Conservation (phyloP, 2,329 filamentous ascomycete genomes). For the Epicoccum sorghinum region DNA sequence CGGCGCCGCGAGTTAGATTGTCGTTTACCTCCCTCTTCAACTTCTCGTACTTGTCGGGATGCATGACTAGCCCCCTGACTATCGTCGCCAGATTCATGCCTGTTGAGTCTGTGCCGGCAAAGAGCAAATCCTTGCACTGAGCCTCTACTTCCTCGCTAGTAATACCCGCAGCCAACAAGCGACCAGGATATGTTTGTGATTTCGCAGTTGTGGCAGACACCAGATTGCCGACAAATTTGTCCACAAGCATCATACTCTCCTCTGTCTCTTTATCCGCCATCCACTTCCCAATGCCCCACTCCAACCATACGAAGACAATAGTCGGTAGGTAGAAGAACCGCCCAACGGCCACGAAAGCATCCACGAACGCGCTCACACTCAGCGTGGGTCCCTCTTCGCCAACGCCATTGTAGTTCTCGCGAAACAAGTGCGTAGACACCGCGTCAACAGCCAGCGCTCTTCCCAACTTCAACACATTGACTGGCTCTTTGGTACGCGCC, state of each 20-base stretch:
- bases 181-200: constrained; percentile 56
- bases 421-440: constrained; percentile 61
- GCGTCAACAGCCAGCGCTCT: constrained; percentile 61
- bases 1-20: constrained; percentile 17
- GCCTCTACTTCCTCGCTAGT: constrained; percentile 53
- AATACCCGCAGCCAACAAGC: constrained; percentile 54
- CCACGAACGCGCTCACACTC: constrained; percentile 59
- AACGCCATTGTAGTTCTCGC: constrained; percentile 57
- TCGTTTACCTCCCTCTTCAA: constrained; percentile 28
- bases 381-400: constrained; percentile 40
- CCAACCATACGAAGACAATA: constrained; percentile 48
- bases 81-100: constrained; percentile 38
- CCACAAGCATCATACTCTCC: constrained; percentile 49
- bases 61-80: constrained; percentile 23
- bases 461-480: constrained; percentile 58
- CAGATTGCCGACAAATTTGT: constrained; percentile 52
- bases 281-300: constrained; percentile 46
- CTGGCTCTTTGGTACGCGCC: constrained; percentile 31
- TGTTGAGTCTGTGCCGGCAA: constrained; percentile 39
- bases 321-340: constrained; percentile 61
- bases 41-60: constrained; percentile 28
- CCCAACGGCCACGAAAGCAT: constrained; percentile 61
- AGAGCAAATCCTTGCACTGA: constrained; percentile 59
- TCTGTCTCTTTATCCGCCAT: constrained; percentile 41
- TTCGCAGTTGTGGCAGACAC: constrained; percentile 42